Conservation (phyloP, 176 grass and related monocot genomes). For the Miscanthus lutarioriparius region DNA sequence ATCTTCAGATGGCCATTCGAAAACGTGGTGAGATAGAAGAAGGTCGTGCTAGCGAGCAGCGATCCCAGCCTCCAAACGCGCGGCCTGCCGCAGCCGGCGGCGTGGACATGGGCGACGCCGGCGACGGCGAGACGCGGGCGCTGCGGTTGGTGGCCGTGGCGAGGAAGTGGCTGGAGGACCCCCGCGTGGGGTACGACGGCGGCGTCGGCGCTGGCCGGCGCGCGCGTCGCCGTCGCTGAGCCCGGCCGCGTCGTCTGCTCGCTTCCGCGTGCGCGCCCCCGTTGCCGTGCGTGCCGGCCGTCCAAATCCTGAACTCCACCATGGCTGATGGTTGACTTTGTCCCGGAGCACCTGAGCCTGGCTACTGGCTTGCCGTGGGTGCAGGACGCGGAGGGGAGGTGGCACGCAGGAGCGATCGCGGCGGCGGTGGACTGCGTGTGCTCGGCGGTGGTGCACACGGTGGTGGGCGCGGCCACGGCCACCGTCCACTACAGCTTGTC, state of each 20-base stretch:
- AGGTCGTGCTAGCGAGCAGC: neutral
- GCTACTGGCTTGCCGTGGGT: neutral
- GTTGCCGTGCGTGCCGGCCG: conserved; percentile 40
- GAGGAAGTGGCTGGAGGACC: conserved; percentile 24
- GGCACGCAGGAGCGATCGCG: conserved; percentile 54
- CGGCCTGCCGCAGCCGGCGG: neutral
- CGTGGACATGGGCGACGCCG: neutral
- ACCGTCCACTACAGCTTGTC: conserved; percentile 49
- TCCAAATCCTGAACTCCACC: neutral
- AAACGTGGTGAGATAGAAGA: neutral
- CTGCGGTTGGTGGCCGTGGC: neutral
- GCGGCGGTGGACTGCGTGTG: conserved; percentile 50
- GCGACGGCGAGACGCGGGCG: neutral
- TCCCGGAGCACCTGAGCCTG: neutral
- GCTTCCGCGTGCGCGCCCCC: conserved; percentile 49
- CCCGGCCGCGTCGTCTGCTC: conserved; percentile 45
- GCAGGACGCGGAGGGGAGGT: conserved; percentile 49
- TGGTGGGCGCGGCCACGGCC: conserved; percentile 38
- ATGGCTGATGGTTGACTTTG: neutral
- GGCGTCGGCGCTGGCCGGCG: conserved; percentile 1
- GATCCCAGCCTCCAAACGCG: neutral
- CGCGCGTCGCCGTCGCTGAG: conserved; percentile 32
- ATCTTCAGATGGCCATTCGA: neutral
- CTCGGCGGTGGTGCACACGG: conserved; percentile 44
- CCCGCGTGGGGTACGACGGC: neutral